Percentiles rank a stretch among this genome's conserved stretches.
phyloP scores from a whole-genome alignment of 192 early-diverging fungal genomes.

The Spizellomyces punctatus region DNA sequence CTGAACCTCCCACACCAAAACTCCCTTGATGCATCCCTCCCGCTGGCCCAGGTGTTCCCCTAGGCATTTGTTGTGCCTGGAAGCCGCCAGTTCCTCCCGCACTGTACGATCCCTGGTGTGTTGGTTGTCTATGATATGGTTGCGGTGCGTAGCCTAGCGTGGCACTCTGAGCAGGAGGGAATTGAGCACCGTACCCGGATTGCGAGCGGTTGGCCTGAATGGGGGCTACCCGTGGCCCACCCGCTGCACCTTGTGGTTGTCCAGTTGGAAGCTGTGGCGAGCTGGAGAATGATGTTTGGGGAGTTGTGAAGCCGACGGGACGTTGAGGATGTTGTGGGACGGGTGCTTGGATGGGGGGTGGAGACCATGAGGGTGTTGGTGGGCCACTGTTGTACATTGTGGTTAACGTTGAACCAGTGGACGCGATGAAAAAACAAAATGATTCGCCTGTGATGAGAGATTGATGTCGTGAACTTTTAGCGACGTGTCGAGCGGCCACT shows the following conservation, averaged over 20 bases:
- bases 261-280: slow-evolving; percentile 17
- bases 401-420: background rate
- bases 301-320: background rate
- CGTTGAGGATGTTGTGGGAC: slow-evolving; percentile 29
- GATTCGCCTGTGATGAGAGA: too few relatives aligned
- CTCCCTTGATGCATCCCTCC: too few relatives aligned
- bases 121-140: slow-evolving; percentile 14
- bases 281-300: background rate
- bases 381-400: slow-evolving; percentile 30
- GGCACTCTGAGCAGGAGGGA: background rate
- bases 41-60: too few relatives aligned
- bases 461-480: too few relatives aligned
- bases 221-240: too few relatives aligned
- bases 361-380: slow-evolving; percentile 27
- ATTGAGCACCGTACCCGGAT: background rate
- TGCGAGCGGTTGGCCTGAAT: too few relatives aligned
- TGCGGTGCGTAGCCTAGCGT: slow-evolving; percentile 5
- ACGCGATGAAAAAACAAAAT: too few relatives aligned
- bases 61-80: background rate
- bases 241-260: too few relatives aligned
- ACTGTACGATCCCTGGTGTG: slow-evolving; percentile 3
- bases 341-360: slow-evolving; percentile 33
- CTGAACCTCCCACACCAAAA: too few relatives aligned
- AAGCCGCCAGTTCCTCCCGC: background rate
- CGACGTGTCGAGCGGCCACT: too few relatives aligned